Conservation (phyloP, 2,329 filamentous ascomycete genomes). For the Chrysoporthe cubensis region DNA sequence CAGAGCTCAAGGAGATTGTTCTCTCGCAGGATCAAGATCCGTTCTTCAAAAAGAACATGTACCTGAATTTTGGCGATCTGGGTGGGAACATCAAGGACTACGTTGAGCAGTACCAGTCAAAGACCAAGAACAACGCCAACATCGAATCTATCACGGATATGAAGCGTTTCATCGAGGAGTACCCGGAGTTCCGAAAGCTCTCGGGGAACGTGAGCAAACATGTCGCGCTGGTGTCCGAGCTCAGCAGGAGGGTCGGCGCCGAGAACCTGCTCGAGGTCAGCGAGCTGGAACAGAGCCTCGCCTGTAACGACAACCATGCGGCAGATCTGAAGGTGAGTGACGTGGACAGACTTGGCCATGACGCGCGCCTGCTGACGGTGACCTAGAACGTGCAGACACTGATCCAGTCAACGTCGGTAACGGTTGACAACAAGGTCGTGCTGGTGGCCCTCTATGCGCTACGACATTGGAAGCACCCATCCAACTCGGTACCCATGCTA, state of each 20-base stretch:
- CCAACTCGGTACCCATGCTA: constrained; percentile 81
- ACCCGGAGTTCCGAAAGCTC: constrained; percentile 94
- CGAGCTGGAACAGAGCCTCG: constrained; percentile 94
- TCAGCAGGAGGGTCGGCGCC: constrained; percentile 83
- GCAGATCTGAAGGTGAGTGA: constrained; percentile 79
- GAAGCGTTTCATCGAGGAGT: constrained; percentile 99
- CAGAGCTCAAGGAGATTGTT: constrained; percentile 91
- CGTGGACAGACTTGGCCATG: neutral
- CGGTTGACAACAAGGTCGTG: constrained; percentile 81
- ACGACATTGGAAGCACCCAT: constrained; percentile 85
- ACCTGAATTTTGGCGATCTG: constrained; percentile 93
- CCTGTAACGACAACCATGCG: constrained; percentile 94
- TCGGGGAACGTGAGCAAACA: constrained; percentile 99
- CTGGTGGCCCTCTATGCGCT: constrained; percentile 94
- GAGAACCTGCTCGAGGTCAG: constrained; percentile 94
- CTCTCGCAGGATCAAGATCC: constrained; percentile 96
- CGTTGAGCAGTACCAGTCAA: constrained; percentile 96
- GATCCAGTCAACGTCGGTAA: constrained; percentile 78
- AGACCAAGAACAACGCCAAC: constrained; percentile 94
- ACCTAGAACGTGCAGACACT: constrained; percentile 78
- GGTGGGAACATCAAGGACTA: constrained; percentile 98
- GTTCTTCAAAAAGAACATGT: constrained; percentile 99
- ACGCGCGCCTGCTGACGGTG: constrained; percentile 12
- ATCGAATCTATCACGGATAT: constrained; percentile 98
- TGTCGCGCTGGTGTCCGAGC: constrained; percentile 91